Percentiles rank a stretch among this genome's conserved stretches.
These are phyloP conservation scores for Nakaseomyces sp. DNA, from an alignment of 1,139 yeast species.

Conservation along the genomic window DNA sequence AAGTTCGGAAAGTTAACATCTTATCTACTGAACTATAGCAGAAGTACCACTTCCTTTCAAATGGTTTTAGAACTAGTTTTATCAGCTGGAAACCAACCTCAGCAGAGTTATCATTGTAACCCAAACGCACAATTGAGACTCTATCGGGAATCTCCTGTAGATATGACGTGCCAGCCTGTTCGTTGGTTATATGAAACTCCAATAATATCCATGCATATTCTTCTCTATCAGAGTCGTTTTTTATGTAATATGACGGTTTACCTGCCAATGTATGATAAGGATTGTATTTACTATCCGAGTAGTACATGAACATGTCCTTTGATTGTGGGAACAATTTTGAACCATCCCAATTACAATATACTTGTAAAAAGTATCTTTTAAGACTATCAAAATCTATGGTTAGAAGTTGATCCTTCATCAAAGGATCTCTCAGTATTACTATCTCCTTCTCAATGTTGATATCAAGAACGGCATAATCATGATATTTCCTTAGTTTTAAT, in stretches of 20 bases:
- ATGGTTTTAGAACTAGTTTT: constrained; percentile 17
- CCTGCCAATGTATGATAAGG: constrained; percentile 27
- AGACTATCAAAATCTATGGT: constrained; percentile 31
- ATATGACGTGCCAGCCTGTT: constrained; percentile 10
- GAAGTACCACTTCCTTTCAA: neutral
- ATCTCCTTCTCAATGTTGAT: constrained; percentile 26
- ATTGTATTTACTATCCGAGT: constrained; percentile 19
- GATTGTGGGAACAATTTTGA: constrained; percentile 29
- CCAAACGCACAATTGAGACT: constrained; percentile 5
- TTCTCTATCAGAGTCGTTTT: constrained; percentile 30
- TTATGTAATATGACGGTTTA: constrained; percentile 43
- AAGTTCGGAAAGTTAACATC: neutral
- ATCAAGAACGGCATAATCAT: constrained; percentile 56
- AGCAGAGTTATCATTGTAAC: constrained; percentile 21
- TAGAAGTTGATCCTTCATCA: constrained; percentile 31
- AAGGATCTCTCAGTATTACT: constrained; percentile 48
- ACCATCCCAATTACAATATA: constrained; percentile 67
- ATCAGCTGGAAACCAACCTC: constrained; percentile 31
- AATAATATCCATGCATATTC: constrained; percentile 45
- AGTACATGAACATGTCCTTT: constrained; percentile 34
- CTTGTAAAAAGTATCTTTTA: constrained; percentile 42
- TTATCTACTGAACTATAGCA: constrained; percentile 1
- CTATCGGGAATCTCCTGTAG: constrained; percentile 21
- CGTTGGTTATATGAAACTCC: constrained; percentile 29
- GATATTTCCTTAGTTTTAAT: constrained; percentile 41